Conservation (phyloP, 2,329 filamentous ascomycete species). For the Nemania sp. region DNA sequence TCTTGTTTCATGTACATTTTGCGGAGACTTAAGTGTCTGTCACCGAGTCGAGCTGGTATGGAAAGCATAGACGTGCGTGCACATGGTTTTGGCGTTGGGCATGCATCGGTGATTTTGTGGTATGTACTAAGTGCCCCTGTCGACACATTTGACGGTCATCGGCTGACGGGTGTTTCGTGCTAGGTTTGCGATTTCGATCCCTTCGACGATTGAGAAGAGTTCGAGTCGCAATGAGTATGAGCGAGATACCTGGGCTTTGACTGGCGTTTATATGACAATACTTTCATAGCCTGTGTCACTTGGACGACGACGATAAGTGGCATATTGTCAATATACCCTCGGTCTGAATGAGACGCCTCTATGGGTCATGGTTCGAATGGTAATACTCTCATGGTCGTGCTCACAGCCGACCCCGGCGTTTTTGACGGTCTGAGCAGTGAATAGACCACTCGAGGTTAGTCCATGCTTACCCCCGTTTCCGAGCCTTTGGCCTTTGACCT, state of each 20-base stretch:
- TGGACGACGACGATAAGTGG: conserved; percentile 8
- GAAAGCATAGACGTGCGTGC: conserved; percentile 29
- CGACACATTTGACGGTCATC: background rate
- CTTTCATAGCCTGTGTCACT: conserved; percentile 6
- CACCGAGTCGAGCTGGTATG: conserved; percentile 25
- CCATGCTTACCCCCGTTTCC: background rate
- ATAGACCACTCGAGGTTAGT: conserved; percentile 21
- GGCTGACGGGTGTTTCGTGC: background rate
- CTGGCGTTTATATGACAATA: conserved; percentile 19
- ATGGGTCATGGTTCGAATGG: conserved; percentile 21
- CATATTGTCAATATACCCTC: conserved; percentile 10
- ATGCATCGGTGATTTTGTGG: conserved; percentile 30
- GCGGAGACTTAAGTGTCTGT: conserved; percentile 18
- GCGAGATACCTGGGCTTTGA: conserved; percentile 24
- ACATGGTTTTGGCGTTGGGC: conserved; percentile 26
- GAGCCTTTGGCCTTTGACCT: too few species aligned
- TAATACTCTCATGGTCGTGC: conserved; percentile 27
- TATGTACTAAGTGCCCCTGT: conserved; percentile 10
- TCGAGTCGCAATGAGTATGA: conserved; percentile 31
- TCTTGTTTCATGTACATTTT: conserved; percentile 24
- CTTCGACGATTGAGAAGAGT: conserved; percentile 31
- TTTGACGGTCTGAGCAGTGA: conserved; percentile 17
- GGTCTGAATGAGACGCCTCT: conserved; percentile 17
- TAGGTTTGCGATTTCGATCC: conserved; percentile 33
- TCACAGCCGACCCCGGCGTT: conserved; percentile 23